A percentile compares a stretch with the other conserved stretches of the same genome.
Evolutionary conservation across 805 yeast species (phyloP).

Genomic region (Saccharomycopsis lassenensis): DNA sequence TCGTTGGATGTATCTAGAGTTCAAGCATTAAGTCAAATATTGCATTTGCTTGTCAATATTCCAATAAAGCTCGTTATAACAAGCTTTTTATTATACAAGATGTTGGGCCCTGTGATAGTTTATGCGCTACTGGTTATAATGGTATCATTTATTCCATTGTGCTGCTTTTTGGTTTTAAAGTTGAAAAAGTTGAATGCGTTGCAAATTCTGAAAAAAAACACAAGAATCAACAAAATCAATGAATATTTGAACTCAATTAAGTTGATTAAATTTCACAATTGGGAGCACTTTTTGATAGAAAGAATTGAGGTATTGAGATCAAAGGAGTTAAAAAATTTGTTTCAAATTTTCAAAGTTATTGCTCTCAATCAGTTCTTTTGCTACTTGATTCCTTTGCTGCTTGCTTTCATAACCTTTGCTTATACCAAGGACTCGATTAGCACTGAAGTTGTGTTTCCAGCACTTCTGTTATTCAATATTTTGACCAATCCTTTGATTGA

Average conservation of each 20-base stretch:
- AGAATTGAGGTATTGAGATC: constrained; percentile 45
- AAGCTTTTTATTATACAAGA: constrained; percentile 39
- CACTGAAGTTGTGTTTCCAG: constrained; percentile 63
- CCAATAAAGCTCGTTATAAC: constrained; percentile 48
- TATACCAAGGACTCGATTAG: constrained; percentile 30
- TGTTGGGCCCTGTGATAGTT: constrained; percentile 41
- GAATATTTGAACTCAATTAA: constrained; percentile 51
- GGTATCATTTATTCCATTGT: too few relatives aligned
- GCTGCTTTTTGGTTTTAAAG: constrained; percentile 36
- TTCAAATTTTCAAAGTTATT: constrained; percentile 35
- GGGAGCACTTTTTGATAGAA: constrained; percentile 54
- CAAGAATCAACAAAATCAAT: constrained; percentile 45
- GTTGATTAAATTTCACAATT: constrained; percentile 53
- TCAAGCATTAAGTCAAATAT: constrained; percentile 43
- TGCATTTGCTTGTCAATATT: constrained; percentile 45
- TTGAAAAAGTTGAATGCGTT: constrained; percentile 36
- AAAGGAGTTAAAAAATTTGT: constrained; percentile 42
- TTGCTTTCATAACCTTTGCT: constrained; percentile 41
- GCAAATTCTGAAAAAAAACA: constrained; percentile 54
- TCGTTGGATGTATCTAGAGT: constrained; percentile 67
- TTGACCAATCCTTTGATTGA: constrained; percentile 47
- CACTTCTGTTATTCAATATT: constrained; percentile 47
- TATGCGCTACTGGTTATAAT: constrained; percentile 44
- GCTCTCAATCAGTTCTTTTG: constrained; percentile 44
- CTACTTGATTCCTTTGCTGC: constrained; percentile 53